phyloP scores from a whole-genome alignment of 2,329 filamentous ascomycete species.

The Chaetomiaceae sp. region DNA sequence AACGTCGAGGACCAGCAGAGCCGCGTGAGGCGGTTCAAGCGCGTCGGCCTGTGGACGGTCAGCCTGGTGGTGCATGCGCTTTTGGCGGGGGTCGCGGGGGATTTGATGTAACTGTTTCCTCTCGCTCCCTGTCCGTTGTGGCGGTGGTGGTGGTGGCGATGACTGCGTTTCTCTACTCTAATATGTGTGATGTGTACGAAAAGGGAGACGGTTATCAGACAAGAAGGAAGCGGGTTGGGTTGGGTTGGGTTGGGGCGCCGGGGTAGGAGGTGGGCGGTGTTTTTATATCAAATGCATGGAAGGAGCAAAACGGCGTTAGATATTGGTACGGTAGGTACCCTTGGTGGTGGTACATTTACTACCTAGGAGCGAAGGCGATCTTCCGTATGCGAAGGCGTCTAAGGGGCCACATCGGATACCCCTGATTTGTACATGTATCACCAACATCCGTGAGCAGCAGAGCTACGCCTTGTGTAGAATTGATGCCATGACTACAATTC shows the following conservation, averaged over 20 bases:
- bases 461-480: too few species aligned
- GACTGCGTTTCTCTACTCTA: neutral
- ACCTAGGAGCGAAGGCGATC: neutral
- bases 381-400: neutral
- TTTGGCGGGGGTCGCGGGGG: constrained; percentile 91
- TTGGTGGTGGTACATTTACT: too few species aligned
- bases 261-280: too few species aligned
- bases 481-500: too few species aligned
- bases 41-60: constrained; percentile 90
- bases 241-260: neutral
- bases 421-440: constrained; percentile 7
- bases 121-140: neutral
- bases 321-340: neutral
- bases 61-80: constrained; percentile 89
- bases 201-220: neutral
- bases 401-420: constrained; percentile 10
- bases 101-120: constrained; percentile 44
- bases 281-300: constrained; percentile 2
- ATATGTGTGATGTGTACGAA: constrained; percentile 5
- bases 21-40: constrained; percentile 80
- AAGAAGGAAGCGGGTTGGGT: neutral
- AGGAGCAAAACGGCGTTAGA: constrained; percentile 7
- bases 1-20: constrained; percentile 88
- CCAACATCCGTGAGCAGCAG: neutral
- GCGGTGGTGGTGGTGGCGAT: neutral